phyloP scores from a whole-genome alignment of 139 green algal genomes.

The Edaphochlamys debaryana region DNA sequence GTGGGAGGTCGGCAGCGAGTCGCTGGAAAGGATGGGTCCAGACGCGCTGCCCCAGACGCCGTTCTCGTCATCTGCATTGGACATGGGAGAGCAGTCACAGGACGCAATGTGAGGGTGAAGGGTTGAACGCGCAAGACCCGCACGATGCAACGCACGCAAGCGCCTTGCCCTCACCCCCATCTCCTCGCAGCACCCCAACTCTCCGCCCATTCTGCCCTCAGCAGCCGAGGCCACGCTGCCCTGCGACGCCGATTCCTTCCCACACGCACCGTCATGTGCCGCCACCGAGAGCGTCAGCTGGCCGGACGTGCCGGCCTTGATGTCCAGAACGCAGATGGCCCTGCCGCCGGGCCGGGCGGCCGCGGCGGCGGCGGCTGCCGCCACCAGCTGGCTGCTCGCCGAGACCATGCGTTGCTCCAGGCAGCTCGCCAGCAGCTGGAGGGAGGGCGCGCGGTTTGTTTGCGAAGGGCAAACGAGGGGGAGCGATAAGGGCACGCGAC shows the following conservation, averaged over 20 bases:
- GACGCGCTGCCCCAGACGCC: slow-evolving; percentile 20
- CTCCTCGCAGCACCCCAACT: too few relatives aligned
- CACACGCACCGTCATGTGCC: slow-evolving; percentile 2
- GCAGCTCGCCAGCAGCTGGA: background rate
- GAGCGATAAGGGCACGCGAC: too few relatives aligned
- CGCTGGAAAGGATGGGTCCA: background rate
- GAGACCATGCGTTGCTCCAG: background rate
- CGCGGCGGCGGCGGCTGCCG: background rate
- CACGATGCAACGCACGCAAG: too few relatives aligned
- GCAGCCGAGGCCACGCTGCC: too few relatives aligned
- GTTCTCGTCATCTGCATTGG: background rate
- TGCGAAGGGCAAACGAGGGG: too few relatives aligned
- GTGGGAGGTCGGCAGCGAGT: background rate
- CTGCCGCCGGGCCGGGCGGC: background rate
- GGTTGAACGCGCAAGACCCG: too few relatives aligned
- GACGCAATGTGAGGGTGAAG: too few relatives aligned
- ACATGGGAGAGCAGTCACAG: background rate
- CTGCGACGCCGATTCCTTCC: too few relatives aligned
- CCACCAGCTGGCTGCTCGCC: background rate
- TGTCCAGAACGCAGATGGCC: background rate
- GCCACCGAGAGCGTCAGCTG: background rate
- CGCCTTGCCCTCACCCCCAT: too few relatives aligned
- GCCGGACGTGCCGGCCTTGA: background rate
- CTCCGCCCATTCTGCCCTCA: too few relatives aligned
- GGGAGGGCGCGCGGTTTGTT: too few relatives aligned